Conservation (phyloP, 306 rosid genomes). For the Trichosanthes cucumerina region DNA sequence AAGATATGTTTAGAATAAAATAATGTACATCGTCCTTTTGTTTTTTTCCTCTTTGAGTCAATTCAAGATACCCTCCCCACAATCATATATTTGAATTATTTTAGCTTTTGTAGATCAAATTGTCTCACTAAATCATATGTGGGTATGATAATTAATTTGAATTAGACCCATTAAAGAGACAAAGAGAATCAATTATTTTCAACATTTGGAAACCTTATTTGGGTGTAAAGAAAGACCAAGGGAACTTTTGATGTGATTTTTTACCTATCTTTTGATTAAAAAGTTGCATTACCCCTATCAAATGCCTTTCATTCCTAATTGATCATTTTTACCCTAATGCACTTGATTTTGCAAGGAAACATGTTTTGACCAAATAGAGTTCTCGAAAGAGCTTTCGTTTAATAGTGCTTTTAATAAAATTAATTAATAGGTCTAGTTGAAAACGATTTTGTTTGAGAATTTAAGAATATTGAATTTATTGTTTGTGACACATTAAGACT, state of each 20-base stretch:
- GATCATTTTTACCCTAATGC: background rate
- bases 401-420: background rate
- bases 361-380: background rate
- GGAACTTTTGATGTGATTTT: background rate
- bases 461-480: background rate
- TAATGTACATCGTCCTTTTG: background rate
- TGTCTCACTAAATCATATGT: background rate
- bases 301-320: background rate
- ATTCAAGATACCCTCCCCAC: background rate
- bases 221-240: constrained; percentile 3
- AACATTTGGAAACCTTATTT: background rate
- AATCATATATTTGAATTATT: background rate
- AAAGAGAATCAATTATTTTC: constrained; percentile 1
- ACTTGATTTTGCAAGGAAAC: background rate
- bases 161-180: constrained; percentile 3
- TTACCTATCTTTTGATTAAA: background rate
- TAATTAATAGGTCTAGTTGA: background rate
- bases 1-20: background rate
- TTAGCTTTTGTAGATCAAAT: background rate
- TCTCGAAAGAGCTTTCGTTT: background rate
- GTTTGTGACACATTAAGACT: background rate
- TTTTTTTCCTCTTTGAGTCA: background rate
- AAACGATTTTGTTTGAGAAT: background rate
- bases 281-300: background rate
- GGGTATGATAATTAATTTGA: background rate